These are phyloP conservation scores for Barbarea vulgaris DNA, from an alignment of 345 rosid genomes.

Conservation along the genomic window DNA sequence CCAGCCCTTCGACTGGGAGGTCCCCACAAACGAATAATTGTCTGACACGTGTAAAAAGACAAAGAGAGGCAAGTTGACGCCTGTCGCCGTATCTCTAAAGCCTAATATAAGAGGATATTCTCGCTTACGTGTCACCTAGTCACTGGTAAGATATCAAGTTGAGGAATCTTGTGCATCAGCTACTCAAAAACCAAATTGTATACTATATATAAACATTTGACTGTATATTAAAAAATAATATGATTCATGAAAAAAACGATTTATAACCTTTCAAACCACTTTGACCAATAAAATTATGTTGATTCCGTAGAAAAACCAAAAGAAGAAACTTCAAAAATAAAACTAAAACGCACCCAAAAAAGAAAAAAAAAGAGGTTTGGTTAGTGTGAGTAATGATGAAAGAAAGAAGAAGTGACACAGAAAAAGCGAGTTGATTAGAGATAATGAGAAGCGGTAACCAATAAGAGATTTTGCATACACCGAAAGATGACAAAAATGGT, in stretches of 20 bases:
- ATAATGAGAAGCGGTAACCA: background rate
- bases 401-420: background rate
- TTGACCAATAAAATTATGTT: too few relatives aligned
- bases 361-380: background rate
- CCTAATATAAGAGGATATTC: slow-evolving; percentile 1
- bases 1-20: background rate
- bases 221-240: background rate
- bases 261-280: background rate
- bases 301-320: too few relatives aligned
- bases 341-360: too few relatives aligned
- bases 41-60: slow-evolving; percentile 10
- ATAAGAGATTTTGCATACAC: background rate
- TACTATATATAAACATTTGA: background rate
- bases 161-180: background rate
- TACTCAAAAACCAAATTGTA: background rate
- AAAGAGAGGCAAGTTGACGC: slow-evolving; percentile 11
- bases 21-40: slow-evolving; percentile 3
- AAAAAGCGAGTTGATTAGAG: too few relatives aligned
- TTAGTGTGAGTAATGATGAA: background rate
- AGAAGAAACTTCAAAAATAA: too few relatives aligned
- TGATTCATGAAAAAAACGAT: background rate
- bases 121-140: slow-evolving; percentile 23
- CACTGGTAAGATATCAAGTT: background rate
- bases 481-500: background rate
- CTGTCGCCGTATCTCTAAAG: slow-evolving; percentile 2